Evolutionary conservation across 2,329 filamentous ascomycete species (phyloP).

Genomic region (Cordyceps javanica): DNA sequence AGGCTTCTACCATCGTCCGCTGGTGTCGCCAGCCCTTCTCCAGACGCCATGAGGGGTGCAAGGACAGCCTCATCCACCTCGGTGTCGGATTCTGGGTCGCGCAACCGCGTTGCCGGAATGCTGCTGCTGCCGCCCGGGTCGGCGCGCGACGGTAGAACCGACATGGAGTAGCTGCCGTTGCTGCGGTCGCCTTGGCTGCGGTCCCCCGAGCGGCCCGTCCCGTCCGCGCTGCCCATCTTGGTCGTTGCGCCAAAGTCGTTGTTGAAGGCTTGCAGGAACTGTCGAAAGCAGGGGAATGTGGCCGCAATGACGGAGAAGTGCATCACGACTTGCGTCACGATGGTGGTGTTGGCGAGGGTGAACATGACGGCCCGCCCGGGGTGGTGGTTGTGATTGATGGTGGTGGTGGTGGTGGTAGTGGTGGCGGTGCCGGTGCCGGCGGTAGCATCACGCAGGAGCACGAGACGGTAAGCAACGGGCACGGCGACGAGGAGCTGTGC

Average conservation of each 20-base stretch:
- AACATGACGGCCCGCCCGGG: neutral
- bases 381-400: too few relatives aligned
- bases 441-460: conserved; percentile 8
- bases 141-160: conserved; percentile 4
- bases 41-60: neutral
- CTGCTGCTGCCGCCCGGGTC: neutral
- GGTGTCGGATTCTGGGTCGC: conserved; percentile 3
- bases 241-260: conserved; percentile 16
- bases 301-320: conserved; percentile 18
- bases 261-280: conserved; percentile 17
- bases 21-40: neutral
- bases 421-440: neutral
- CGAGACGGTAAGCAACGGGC: conserved; percentile 14
- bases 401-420: neutral
- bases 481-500: conserved; percentile 16
- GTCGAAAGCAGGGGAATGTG: conserved; percentile 18
- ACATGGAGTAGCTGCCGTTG: conserved; percentile 11
- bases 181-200: neutral
- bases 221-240: conserved; percentile 13
- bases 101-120: neutral
- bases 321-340: conserved; percentile 17
- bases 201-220: neutral
- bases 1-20: conserved; percentile 12
- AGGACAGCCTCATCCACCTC: conserved; percentile 3
- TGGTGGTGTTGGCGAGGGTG: conserved; percentile 3